Evolutionary conservation across 1,284 basidiomycete species (phyloP).

Genomic region (Veloporphyrellus conicus): DNA sequence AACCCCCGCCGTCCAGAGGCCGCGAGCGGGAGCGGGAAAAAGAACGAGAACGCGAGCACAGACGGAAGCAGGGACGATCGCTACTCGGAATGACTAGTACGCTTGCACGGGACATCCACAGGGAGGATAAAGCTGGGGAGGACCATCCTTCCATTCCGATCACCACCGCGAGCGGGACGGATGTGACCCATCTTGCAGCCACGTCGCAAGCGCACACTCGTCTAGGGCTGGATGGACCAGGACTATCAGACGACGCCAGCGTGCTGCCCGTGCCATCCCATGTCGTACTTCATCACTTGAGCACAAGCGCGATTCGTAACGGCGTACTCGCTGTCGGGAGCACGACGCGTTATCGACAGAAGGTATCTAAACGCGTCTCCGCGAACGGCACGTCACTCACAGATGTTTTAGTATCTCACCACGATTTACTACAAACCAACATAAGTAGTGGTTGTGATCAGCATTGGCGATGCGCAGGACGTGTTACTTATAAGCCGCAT

Average conservation of each 20-base stretch:
- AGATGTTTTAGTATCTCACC: conserved; percentile 45
- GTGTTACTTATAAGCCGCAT: conserved; percentile 24
- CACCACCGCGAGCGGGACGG: conserved; percentile 36
- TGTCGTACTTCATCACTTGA: conserved; percentile 92
- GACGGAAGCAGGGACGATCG: conserved; percentile 31
- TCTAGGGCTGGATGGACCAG: conserved; percentile 37
- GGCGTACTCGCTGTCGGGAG: conserved; percentile 92
- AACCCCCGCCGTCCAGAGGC: conserved; percentile 30
- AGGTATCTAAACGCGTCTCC: conserved; percentile 48
- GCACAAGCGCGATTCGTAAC: conserved; percentile 93
- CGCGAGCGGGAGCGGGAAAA: conserved; percentile 35
- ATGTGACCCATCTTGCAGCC: conserved; percentile 31
- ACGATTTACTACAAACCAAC: conserved; percentile 60
- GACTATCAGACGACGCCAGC: conserved; percentile 82
- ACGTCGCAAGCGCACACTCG: conserved; percentile 21
- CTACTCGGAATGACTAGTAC: conserved; percentile 31
- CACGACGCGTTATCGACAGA: conserved; percentile 90
- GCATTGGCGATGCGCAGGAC: conserved; percentile 25
- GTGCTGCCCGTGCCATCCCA: conserved; percentile 93
- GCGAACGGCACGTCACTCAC: conserved; percentile 10
- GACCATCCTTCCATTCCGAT: conserved; percentile 30
- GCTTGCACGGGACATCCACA: conserved; percentile 27
- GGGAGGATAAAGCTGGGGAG: conserved; percentile 23
- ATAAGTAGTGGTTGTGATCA: conserved; percentile 20
- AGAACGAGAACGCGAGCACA: conserved; percentile 32